phyloP scores from a whole-genome alignment of 306 rosid species.

The Cicer judaicum region DNA sequence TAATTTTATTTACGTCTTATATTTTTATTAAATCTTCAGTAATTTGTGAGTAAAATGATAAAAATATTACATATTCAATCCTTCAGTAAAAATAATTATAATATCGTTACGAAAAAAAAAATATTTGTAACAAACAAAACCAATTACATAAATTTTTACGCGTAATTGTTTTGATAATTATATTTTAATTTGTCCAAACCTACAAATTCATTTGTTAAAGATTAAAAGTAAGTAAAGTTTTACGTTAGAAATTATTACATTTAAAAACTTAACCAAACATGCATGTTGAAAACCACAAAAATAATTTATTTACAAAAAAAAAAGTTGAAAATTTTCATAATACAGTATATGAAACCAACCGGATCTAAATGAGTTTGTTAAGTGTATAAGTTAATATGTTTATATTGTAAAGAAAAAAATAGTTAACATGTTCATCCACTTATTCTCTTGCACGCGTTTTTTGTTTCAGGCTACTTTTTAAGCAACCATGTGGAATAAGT shows the following conservation, averaged over 20 bases:
- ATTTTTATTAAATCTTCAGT: background rate
- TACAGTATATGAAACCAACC: no score
- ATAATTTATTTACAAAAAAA: no score
- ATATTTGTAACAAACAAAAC: no score
- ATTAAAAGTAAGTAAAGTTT: background rate
- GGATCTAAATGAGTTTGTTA: slow-evolving; percentile 22
- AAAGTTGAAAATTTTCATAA: no score
- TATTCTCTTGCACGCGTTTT: background rate
- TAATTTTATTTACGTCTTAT: background rate
- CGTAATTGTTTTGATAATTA: background rate
- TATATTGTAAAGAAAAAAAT: no score
- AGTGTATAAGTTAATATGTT: slow-evolving; percentile 9
- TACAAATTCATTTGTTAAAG: background rate
- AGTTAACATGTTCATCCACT: background rate
- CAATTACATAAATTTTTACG: background rate
- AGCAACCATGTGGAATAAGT: background rate
- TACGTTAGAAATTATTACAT: background rate
- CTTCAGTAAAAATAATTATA: no score
- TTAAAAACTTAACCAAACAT: background rate
- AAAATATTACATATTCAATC: no score
- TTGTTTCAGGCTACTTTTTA: slow-evolving; percentile 7
- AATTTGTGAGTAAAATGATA: no score
- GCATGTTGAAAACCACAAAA: background rate
- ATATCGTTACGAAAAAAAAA: no score
- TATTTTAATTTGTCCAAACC: slow-evolving; percentile 5